Conservation (phyloP, 768 basidiomycete species). For the Sarcomyxa edulis region DNA sequence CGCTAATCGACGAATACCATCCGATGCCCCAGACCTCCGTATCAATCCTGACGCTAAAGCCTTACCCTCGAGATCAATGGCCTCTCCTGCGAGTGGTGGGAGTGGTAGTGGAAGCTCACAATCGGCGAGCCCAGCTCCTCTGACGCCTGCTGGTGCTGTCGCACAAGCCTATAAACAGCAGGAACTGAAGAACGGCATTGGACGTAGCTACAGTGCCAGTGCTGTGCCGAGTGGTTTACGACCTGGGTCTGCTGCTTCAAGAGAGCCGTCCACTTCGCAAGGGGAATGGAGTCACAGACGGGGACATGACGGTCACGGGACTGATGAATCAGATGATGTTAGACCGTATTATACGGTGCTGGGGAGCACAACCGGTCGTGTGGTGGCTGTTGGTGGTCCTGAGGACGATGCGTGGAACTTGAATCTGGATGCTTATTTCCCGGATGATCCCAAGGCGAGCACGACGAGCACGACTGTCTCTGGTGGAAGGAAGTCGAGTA, state of each 20-base stretch:
- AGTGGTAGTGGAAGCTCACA: not conserved
- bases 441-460: constrained; percentile 2
- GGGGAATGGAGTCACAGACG: constrained; percentile 6
- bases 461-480: constrained; percentile 2
- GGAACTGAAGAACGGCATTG: constrained; percentile 15
- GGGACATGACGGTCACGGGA: constrained; percentile 14
- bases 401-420: constrained; percentile 29
- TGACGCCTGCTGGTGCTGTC: constrained; percentile 43
- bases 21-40: no score
- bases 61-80: no score
- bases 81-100: not conserved
- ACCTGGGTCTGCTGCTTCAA: constrained; percentile 1
- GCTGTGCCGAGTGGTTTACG: not conserved
- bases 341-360: constrained; percentile 49
- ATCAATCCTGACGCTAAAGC: no score
- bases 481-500: constrained; percentile 6
- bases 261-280: constrained; percentile 2
- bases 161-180: constrained; percentile 45
- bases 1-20: not conserved
- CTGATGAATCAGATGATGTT: constrained; percentile 15
- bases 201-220: not conserved
- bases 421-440: constrained; percentile 8
- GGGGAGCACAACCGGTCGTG: constrained; percentile 38
- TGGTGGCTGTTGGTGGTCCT: constrained; percentile 38
- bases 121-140: constrained; percentile 9